Evolutionary conservation across 768 basidiomycete genomes (phyloP).

Genomic region (Lactifluus hygrophoroides): DNA sequence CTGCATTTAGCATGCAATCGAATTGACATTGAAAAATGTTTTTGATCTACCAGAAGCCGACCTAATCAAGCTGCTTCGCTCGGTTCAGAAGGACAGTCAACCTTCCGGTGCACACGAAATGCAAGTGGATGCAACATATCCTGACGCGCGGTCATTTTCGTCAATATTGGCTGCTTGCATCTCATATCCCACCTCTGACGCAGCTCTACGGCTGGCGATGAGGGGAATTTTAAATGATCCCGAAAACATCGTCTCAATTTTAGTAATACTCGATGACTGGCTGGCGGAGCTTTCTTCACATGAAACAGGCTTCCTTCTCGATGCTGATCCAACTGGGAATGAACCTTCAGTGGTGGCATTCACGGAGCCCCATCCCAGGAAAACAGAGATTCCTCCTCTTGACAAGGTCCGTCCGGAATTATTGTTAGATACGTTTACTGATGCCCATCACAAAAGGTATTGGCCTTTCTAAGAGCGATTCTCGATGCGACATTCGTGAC

Average conservation of each 20-base stretch:
- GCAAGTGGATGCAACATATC: conserved; percentile 31
- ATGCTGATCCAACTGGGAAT: conserved; percentile 31
- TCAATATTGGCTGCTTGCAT: conserved; percentile 33
- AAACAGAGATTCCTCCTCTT: conserved; percentile 24
- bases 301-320: conserved; percentile 25
- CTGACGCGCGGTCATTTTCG: conserved; percentile 29
- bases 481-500: conserved; percentile 66
- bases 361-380: conserved; percentile 27
- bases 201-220: conserved; percentile 41
- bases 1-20: conserved; percentile 29
- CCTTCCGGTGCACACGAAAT: conserved; percentile 23
- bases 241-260: conserved; percentile 38
- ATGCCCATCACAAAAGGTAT: conserved; percentile 34
- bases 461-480: conserved; percentile 52
- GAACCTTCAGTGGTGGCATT: neutral
- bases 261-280: conserved; percentile 45
- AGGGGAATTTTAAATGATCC: conserved; percentile 41
- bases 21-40: conserved; percentile 45
- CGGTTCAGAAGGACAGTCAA: conserved; percentile 27
- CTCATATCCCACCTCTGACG: conserved; percentile 33
- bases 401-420: conserved; percentile 17
- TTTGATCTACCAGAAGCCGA: conserved; percentile 60
- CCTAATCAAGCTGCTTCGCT: conserved; percentile 43
- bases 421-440: conserved; percentile 9
- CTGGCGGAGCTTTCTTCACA: conserved; percentile 29